Percentiles rank a stretch among this genome's conserved stretches.
Conservation (phyloP, 768 basidiomycete species). For the Tylopilus plumbeoviolaceoides region DNA sequence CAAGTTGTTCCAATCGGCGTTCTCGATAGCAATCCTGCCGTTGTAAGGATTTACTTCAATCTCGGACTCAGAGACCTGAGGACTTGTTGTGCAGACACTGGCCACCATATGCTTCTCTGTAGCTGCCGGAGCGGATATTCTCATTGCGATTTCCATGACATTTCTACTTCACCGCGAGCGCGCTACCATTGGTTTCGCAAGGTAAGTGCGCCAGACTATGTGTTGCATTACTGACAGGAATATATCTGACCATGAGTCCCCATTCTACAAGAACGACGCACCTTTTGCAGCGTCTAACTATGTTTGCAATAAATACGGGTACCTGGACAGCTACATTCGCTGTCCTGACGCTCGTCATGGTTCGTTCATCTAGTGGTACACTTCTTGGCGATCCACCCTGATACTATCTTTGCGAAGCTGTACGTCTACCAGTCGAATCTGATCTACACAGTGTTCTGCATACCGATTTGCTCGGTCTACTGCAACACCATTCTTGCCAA, state of each 20-base stretch:
- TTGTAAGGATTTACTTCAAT: no score
- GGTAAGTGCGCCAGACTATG: neutral
- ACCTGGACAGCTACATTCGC: conserved; percentile 48
- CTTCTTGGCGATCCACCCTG: neutral
- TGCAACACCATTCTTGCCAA: neutral
- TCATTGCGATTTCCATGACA: conserved; percentile 4
- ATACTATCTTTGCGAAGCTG: neutral
- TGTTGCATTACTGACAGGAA: neutral
- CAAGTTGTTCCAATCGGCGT: no score
- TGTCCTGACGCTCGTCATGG: conserved; percentile 45
- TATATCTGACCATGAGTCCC: neutral
- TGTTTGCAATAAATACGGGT: conserved; percentile 21
- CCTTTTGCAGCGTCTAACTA: conserved; percentile 6
- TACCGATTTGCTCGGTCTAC: neutral
- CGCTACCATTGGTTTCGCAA: neutral
- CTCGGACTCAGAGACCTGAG: neutral
- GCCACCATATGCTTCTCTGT: neutral
- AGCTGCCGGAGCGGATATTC: conserved; percentile 5
- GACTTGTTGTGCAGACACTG: neutral
- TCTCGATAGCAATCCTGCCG: no score
- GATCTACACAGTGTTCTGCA: neutral
- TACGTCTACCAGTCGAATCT: neutral
- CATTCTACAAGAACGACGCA: neutral
- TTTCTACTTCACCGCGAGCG: conserved; percentile 3
- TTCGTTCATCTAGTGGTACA: neutral